Conservation (phyloP, 2,329 filamentous ascomycete genomes). For the Talaromyces sp. region DNA sequence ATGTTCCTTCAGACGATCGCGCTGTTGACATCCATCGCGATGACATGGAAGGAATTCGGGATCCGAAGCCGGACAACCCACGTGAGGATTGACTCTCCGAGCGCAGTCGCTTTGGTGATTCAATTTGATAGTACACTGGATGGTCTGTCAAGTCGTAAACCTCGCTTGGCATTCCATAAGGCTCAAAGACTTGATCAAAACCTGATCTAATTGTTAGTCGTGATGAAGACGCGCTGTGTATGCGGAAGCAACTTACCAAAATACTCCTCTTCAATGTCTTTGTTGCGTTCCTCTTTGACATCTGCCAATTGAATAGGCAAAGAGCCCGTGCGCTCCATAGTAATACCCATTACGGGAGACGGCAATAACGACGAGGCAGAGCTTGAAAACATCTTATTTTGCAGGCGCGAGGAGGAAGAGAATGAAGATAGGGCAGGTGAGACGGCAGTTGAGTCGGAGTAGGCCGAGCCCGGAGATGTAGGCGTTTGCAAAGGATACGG, state of each 20-base stretch:
- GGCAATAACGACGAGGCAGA: conserved; percentile 71
- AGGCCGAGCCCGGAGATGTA: conserved; percentile 31
- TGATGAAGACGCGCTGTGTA: background rate
- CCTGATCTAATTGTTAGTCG: background rate
- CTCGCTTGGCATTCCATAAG: conserved; percentile 9
- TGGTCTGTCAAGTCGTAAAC: conserved; percentile 12
- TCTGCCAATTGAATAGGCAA: conserved; percentile 70
- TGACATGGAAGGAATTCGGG: conserved; percentile 72
- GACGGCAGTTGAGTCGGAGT: conserved; percentile 35
- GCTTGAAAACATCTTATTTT: conserved; percentile 49
- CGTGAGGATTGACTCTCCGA: conserved; percentile 47
- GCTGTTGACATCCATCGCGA: conserved; percentile 38
- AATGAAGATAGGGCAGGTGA: conserved; percentile 42
- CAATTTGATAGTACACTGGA: background rate
- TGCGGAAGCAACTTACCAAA: conserved; percentile 61
- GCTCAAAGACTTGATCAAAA: conserved; percentile 16
- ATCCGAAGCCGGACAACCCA: conserved; percentile 61
- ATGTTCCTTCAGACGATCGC: conserved; percentile 14
- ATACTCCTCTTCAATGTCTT: conserved; percentile 57
- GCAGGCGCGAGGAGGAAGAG: conserved; percentile 38
- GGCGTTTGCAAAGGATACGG: conserved; percentile 12
- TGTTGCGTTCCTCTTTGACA: conserved; percentile 72
- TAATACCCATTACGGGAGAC: conserved; percentile 52
- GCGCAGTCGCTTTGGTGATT: conserved; percentile 46
- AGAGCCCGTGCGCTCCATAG: conserved; percentile 47